phyloP scores from a whole-genome alignment of 176 grass and related monocot species.

The Tillandsia leiboldiana region DNA sequence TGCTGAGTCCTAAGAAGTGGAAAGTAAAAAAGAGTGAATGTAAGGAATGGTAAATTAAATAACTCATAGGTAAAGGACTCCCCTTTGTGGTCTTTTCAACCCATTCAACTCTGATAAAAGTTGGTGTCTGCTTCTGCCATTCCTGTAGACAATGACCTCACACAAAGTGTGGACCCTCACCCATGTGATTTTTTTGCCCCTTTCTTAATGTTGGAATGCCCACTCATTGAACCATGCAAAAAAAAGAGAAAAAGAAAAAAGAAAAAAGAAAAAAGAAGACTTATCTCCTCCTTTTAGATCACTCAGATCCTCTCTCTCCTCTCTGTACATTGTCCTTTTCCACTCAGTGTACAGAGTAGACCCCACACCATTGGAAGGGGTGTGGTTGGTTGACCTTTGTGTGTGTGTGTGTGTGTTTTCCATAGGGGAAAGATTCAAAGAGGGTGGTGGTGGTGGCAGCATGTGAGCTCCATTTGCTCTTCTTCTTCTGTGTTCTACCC shows the following conservation, averaged over 20 bases:
- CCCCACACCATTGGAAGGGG: neutral
- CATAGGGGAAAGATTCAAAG: conserved; percentile 27
- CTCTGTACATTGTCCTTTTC: too few species aligned
- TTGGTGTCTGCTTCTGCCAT: conserved; percentile 2
- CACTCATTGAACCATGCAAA: conserved; percentile 2
- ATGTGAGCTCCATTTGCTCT: conserved; percentile 13
- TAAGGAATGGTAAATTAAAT: neutral
- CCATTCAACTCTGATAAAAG: neutral
- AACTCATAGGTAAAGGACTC: conserved; percentile 12
- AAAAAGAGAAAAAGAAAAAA: conserved; percentile 5
- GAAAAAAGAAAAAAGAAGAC: conserved; percentile 19
- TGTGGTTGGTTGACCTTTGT: neutral
- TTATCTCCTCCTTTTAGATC: conserved; percentile 3
- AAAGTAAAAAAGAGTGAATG: too few species aligned
- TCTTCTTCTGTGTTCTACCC: too few species aligned
- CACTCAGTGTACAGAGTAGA: too few species aligned
- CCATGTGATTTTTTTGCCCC: conserved; percentile 35
- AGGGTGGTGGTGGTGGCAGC: neutral
- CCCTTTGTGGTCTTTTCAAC: conserved; percentile 4
- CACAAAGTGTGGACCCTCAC: conserved; percentile 14
- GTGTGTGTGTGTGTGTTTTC: neutral
- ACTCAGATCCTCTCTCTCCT: too few species aligned
- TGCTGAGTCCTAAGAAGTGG: too few species aligned
- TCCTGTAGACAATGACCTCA: conserved; percentile 8
- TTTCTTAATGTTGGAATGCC: conserved; percentile 14